These are phyloP conservation scores for Terfezia boudieri DNA, from an alignment of 495 filamentous ascomycete genomes.

Conservation along the genomic window DNA sequence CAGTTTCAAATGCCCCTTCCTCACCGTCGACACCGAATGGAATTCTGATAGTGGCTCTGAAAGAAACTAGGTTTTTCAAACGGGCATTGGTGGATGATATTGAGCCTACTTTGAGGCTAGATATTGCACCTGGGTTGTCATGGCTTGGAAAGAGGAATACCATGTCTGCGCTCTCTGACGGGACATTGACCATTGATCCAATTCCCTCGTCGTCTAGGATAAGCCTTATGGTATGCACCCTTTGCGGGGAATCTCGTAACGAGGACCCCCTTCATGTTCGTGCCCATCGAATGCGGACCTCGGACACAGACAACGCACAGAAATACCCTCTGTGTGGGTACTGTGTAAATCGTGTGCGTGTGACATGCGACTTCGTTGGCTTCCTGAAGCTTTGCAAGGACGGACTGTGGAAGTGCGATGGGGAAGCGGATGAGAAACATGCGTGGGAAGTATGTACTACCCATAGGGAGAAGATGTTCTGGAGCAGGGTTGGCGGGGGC, in stretches of 20 bases:
- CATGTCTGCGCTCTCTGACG: constrained; percentile 57
- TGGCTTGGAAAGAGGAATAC: constrained; percentile 79
- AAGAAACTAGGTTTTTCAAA: constrained; percentile 89
- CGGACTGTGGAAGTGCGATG: constrained; percentile 64
- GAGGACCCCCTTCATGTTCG: constrained; percentile 45
- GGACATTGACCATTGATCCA: constrained; percentile 76
- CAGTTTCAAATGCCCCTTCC: constrained; percentile 5
- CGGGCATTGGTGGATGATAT: constrained; percentile 69
- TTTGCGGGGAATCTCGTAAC: constrained; percentile 60
- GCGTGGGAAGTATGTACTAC: constrained; percentile 88
- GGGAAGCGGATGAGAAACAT: constrained; percentile 48
- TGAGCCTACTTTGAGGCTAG: constrained; percentile 76
- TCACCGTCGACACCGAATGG: constrained; percentile 4
- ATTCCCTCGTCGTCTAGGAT: constrained; percentile 36
- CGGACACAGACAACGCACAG: constrained; percentile 62
- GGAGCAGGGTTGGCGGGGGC: constrained; percentile 73
- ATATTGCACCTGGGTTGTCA: constrained; percentile 71
- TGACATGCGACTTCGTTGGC: constrained; percentile 74
- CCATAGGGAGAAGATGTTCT: constrained; percentile 85
- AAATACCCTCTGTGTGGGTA: constrained; percentile 76
- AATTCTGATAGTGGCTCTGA: constrained; percentile 30
- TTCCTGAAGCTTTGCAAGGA: constrained; percentile 79
- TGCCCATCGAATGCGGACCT: constrained; percentile 73
- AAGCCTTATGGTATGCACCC: constrained; percentile 46
- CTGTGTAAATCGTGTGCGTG: constrained; percentile 62